Base-by-base conservation (phyloP, 2,329 filamentous ascomycete genomes). In the Sarocladium oryzae region DNA sequence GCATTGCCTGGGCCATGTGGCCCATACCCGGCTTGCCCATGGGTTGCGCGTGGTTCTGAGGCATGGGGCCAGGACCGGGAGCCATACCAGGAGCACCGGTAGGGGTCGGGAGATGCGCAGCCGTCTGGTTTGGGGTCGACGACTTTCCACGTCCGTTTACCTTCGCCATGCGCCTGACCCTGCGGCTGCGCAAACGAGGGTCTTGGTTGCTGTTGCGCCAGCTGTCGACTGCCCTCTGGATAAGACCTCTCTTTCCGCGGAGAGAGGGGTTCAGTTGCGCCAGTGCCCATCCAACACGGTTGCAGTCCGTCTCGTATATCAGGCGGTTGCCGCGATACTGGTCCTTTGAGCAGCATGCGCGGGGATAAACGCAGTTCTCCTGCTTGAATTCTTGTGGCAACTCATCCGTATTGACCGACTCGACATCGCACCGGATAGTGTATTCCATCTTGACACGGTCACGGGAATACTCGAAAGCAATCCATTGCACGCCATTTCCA, bases 191-290 rank as follows among this genome's bases (percentile, higher is more conserved):
- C 63, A 97, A 75, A 59, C 91, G 81, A 48, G 89, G 89, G 62
- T 99, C 93, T 72, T 95, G 90, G 71, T 97, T 97, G 78, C 92
- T 97, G 74, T 99, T 99, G 56, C 93, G 82, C 93, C 93, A 97
- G 73, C 91, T 96, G 70, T 99, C 93, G 40, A 99, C 93, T 2
- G 93, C 93, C 57, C 93, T 82, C 73, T 99, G 93, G 59, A 99
- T 99, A 54, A 99, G 77, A 7, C 93, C 93, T 60, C 93, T 82
- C 77, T 97, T 97, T 59, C 92, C 92, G 56, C 92, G 84, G 54
- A 97, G 78, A 53, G 88, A 87, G 7, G 90, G 85, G 67, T 99
- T 99, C 51, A 99, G 74, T 64, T 97, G 87, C 2, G 93, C 93
- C 58, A 99, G 72, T 11, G 92, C 92, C 93, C 93, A 99, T n/a